Evolutionary conservation across 768 basidiomycete species (phyloP).

Genomic region (Boletellus ananas): DNA sequence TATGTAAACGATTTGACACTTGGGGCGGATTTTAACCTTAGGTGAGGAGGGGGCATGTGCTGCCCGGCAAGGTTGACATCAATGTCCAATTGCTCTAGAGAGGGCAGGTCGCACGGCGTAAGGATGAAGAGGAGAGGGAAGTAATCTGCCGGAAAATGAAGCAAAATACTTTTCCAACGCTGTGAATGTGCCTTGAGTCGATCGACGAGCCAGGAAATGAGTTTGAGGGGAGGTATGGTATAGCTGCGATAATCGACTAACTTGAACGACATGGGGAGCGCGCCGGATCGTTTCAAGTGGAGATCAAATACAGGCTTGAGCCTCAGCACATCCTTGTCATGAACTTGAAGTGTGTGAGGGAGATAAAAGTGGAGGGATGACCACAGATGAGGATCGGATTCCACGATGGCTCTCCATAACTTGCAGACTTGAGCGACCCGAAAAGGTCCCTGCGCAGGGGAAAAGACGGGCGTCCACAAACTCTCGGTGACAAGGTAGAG

Average conservation of each 20-base stretch:
- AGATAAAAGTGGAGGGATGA: conserved; percentile 16
- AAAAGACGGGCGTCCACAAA: neutral
- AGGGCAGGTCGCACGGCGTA: conserved; percentile 9
- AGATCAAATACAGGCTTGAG: conserved; percentile 4
- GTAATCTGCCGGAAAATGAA: conserved; percentile 8
- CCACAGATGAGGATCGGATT: conserved; percentile 18
- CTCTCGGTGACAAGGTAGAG: neutral
- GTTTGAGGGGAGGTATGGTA: too few relatives aligned
- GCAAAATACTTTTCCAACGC: conserved; percentile 15
- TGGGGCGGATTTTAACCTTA: conserved; percentile 7
- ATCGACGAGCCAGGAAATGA: conserved; percentile 10
- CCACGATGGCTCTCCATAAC: conserved; percentile 14
- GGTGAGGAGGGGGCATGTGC: neutral
- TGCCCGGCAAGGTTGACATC: neutral
- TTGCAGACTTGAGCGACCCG: conserved; percentile 16
- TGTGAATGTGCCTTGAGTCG: conserved; percentile 10
- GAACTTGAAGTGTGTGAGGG: too few relatives aligned
- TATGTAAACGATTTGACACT: conserved; percentile 17
- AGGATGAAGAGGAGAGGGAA: conserved; percentile 12
- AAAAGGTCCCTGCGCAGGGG: neutral
- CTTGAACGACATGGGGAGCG: conserved; percentile 14
- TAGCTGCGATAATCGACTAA: conserved; percentile 14
- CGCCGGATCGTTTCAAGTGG: conserved; percentile 10
- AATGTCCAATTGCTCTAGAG: conserved; percentile 10
- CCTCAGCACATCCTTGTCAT: too few relatives aligned